Conservation (phyloP, 2,329 filamentous ascomycete genomes). For the Paecilomyces sp. region DNA sequence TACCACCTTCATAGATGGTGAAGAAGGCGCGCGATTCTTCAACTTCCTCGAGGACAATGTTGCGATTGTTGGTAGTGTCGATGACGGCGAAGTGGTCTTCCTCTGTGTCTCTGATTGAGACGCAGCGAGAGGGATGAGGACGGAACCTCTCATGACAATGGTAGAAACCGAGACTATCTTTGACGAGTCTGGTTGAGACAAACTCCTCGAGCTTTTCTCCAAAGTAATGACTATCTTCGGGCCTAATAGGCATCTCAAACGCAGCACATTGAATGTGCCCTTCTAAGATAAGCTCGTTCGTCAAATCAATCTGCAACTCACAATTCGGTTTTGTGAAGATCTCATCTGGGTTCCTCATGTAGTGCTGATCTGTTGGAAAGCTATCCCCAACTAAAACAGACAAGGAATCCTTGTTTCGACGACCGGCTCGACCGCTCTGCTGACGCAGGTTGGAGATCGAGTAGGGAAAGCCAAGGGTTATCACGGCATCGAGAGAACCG, state of each 20-base stretch:
- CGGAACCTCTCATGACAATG: constrained; percentile 86
- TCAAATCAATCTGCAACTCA: constrained; percentile 82
- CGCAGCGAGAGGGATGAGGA: constrained; percentile 72
- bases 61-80: constrained; percentile 71
- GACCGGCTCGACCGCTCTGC: constrained; percentile 86
- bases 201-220: constrained; percentile 64
- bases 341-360: constrained; percentile 93
- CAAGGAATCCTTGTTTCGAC: constrained; percentile 86
- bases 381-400: constrained; percentile 84
- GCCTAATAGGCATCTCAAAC: constrained; percentile 86
- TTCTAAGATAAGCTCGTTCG: constrained; percentile 84
- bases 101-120: constrained; percentile 82
- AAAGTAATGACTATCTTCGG: constrained; percentile 71
- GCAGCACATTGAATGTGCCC: constrained; percentile 94
- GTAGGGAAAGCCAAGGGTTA: constrained; percentile 92
- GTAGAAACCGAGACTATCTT: constrained; percentile 73
- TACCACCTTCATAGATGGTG: constrained; percentile 92
- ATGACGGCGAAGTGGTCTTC: constrained; percentile 93
- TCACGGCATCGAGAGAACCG: constrained; percentile 83
- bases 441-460: constrained; percentile 91
- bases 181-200: constrained; percentile 64
- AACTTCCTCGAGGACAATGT: constrained; percentile 87
- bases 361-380: constrained; percentile 88
- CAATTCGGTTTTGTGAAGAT: constrained; percentile 85
- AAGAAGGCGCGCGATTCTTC: constrained; percentile 93